Evolutionary conservation across 345 rosid species (phyloP).

Genomic region (Eucalyptus shirleyi): DNA sequence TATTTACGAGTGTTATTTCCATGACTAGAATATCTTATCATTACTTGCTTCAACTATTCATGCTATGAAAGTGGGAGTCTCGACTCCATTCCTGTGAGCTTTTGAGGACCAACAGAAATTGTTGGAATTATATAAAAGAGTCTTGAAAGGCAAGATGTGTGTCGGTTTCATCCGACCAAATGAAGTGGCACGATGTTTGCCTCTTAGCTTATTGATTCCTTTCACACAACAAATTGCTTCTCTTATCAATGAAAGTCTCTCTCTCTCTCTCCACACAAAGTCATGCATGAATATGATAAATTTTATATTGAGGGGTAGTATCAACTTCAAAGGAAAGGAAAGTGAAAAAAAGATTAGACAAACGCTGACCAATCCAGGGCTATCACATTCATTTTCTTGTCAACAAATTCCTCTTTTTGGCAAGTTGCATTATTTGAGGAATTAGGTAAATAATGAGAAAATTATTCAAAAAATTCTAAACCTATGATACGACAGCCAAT

Average conservation of each 20-base stretch:
- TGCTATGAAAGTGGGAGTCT: background rate
- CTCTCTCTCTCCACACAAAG: background rate
- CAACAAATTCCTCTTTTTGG: background rate
- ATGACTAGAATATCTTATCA: background rate
- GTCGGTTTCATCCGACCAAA: background rate
- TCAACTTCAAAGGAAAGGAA: background rate
- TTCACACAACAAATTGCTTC: background rate
- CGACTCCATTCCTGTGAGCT: background rate
- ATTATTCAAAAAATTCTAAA: too few species aligned
- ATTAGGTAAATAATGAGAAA: background rate
- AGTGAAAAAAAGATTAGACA: background rate
- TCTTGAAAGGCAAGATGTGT: background rate
- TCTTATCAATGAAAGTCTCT: background rate
- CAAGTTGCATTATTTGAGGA: background rate
- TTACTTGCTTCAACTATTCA: background rate
- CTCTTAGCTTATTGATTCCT: background rate
- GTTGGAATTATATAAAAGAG: background rate
- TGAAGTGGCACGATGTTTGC: background rate
- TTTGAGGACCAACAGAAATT: background rate
- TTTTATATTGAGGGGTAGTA: background rate
- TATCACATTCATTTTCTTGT: background rate
- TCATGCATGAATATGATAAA: background rate
- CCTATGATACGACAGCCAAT: fast-evolving
- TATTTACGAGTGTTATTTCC: background rate
- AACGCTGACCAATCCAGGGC: background rate